Conservation (phyloP, 129 eudicot genomes). For the Escallonia rubra region DNA sequence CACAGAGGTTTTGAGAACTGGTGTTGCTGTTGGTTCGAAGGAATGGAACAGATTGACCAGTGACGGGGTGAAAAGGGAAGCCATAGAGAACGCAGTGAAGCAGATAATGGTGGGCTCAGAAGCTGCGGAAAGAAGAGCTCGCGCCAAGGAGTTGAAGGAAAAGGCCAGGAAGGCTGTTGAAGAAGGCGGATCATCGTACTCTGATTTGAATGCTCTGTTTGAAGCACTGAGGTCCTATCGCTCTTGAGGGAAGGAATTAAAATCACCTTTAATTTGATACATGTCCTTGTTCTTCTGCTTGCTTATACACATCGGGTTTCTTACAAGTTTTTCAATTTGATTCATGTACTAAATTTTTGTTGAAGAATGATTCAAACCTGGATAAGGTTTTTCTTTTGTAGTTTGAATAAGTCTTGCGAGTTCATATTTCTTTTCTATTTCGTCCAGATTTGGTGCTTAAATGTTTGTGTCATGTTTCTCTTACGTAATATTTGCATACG, state of each 20-base stretch:
- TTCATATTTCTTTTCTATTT: too few relatives aligned
- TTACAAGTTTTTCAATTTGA: too few relatives aligned
- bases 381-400: too few relatives aligned
- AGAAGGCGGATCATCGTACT: slow-evolving; percentile 50
- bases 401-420: too few relatives aligned
- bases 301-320: too few relatives aligned
- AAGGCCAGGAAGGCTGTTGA: slow-evolving; percentile 30
- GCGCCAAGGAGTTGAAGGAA: slow-evolving; percentile 32
- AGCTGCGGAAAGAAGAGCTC: slow-evolving; percentile 37
- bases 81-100: slow-evolving; percentile 32
- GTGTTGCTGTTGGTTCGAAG: slow-evolving; percentile 42
- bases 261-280: too few relatives aligned
- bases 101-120: slow-evolving; percentile 35
- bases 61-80: slow-evolving; percentile 31
- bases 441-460: too few relatives aligned
- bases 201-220: slow-evolving; percentile 23
- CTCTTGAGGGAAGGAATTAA: background rate
- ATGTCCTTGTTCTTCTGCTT: too few relatives aligned
- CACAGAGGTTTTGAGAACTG: slow-evolving; percentile 37
- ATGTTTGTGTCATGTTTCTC: too few relatives aligned
- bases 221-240: slow-evolving; percentile 13
- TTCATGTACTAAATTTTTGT: too few relatives aligned
- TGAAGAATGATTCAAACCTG: too few relatives aligned
- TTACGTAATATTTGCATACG: too few relatives aligned
- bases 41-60: slow-evolving; percentile 22